Evolutionary conservation across 441 rosid genomes (phyloP).

Genomic region (Bocquillonia castaneifolia): DNA sequence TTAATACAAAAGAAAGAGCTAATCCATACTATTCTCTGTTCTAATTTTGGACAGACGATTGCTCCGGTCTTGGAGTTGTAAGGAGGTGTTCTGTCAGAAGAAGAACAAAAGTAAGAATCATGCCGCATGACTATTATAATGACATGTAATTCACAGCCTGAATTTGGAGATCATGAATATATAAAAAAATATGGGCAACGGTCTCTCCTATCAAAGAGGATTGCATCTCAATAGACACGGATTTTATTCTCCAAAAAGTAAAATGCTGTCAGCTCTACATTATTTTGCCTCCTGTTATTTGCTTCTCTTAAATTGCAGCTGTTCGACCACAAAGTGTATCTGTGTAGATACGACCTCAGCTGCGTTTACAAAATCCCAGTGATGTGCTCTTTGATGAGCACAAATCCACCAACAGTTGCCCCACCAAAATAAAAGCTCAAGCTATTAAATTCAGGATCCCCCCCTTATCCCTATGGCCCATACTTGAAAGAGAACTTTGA

Average conservation of each 20-base stretch:
- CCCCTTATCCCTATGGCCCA: no score
- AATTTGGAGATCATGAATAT: neutral
- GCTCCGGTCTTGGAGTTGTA: constrained; percentile 11
- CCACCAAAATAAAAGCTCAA: no score
- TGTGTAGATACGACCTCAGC: neutral
- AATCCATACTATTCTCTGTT: neutral
- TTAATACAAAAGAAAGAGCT: neutral
- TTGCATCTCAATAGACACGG: neutral
- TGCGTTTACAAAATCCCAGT: neutral
- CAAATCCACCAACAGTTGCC: neutral
- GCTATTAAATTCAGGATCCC: no score
- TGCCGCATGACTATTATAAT: neutral
- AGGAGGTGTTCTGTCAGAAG: constrained; percentile 12
- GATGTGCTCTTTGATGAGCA: neutral
- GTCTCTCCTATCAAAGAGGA: no score
- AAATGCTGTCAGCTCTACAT: neutral
- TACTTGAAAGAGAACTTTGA: no score
- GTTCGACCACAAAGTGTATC: neutral
- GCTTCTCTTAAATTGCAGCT: neutral
- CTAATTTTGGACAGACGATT: constrained; percentile 10
- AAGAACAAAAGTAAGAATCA: constrained; percentile 1
- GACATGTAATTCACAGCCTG: neutral
- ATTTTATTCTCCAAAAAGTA: neutral
- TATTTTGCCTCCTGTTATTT: no score
- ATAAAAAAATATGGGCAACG: neutral